Conservation (phyloP, 805 yeast genomes). For the Torulaspora franciscae region DNA sequence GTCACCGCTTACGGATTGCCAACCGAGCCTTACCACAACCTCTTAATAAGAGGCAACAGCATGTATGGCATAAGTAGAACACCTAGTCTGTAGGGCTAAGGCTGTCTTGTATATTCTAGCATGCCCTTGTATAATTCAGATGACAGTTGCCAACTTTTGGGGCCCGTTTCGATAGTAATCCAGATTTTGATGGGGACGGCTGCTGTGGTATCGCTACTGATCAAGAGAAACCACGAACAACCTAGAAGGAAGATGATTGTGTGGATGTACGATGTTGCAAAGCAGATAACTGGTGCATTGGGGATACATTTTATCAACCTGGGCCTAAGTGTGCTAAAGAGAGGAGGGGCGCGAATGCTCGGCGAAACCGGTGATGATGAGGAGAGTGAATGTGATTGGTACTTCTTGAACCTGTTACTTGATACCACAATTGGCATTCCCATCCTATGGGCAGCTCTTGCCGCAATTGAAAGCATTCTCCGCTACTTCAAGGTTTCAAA, state of each 20-base stretch:
- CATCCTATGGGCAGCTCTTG: slow-evolving; percentile 57
- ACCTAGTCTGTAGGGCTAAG: background rate
- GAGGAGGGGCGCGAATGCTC: slow-evolving; percentile 21
- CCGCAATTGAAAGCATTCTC: slow-evolving; percentile 44
- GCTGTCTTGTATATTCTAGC: background rate
- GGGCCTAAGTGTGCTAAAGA: slow-evolving; percentile 55
- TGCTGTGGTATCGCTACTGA: slow-evolving; percentile 66
- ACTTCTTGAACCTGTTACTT: slow-evolving; percentile 77
- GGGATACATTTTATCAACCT: slow-evolving; percentile 80
- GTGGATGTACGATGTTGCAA: slow-evolving; percentile 86
- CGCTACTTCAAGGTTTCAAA: slow-evolving; percentile 34
- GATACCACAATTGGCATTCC: slow-evolving; percentile 96
- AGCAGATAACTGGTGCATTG: slow-evolving; percentile 82
- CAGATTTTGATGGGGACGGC: slow-evolving; percentile 73
- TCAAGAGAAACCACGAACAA: slow-evolving; percentile 71
- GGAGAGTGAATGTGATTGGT: slow-evolving; percentile 88
- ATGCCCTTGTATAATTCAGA: slow-evolving; percentile 6
- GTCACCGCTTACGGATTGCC: background rate
- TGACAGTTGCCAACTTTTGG: slow-evolving; percentile 57
- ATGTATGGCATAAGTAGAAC: background rate
- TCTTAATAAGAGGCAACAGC: too few species aligned
- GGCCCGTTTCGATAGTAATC: slow-evolving; percentile 78
- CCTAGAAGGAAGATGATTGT: slow-evolving; percentile 86
- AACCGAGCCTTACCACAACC: too few species aligned
- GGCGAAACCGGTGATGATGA: slow-evolving; percentile 30